These are phyloP conservation scores for Plectosphaerella cucumerina DNA, from an alignment of 2,329 filamentous ascomycete genomes.

Conservation along the genomic window DNA sequence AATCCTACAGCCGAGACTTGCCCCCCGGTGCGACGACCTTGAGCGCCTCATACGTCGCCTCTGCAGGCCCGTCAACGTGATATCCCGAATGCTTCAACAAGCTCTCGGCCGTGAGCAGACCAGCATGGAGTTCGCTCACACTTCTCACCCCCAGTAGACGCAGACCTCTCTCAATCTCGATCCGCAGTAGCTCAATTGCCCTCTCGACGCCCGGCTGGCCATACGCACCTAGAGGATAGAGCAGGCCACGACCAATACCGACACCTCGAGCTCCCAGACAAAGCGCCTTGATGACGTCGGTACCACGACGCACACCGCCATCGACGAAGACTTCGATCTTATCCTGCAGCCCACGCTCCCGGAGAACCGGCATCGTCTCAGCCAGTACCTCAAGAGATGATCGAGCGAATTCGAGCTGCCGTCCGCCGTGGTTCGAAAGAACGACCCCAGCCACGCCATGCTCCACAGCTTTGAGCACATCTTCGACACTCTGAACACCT, in stretches of 20 bases:
- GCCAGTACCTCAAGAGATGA: conserved; percentile 52
- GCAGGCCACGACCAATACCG: conserved; percentile 63
- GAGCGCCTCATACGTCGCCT: too few species aligned
- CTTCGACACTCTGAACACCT: conserved; percentile 24
- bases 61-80: too few species aligned
- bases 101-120: too few species aligned
- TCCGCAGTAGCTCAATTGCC: conserved; percentile 86
- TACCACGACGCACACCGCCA: conserved; percentile 58
- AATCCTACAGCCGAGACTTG: too few species aligned
- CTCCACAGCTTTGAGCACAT: conserved; percentile 41
- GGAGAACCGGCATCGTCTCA: conserved; percentile 51
- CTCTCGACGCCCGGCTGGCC: conserved; percentile 80
- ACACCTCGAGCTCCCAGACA: conserved; percentile 59
- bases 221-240: conserved; percentile 62
- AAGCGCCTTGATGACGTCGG: conserved; percentile 68
- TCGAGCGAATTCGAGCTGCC: conserved; percentile 41
- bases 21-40: too few species aligned
- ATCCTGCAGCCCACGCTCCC: conserved; percentile 51
- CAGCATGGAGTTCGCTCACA: neutral
- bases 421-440: conserved; percentile 57
- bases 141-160: conserved; percentile 64
- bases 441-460: conserved; percentile 55
- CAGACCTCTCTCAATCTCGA: conserved; percentile 99
- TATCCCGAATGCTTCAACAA: too few species aligned
- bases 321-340: conserved; percentile 55